phyloP scores from a whole-genome alignment of 2,329 filamentous ascomycete genomes.

The Talaromyces verruculosus region DNA sequence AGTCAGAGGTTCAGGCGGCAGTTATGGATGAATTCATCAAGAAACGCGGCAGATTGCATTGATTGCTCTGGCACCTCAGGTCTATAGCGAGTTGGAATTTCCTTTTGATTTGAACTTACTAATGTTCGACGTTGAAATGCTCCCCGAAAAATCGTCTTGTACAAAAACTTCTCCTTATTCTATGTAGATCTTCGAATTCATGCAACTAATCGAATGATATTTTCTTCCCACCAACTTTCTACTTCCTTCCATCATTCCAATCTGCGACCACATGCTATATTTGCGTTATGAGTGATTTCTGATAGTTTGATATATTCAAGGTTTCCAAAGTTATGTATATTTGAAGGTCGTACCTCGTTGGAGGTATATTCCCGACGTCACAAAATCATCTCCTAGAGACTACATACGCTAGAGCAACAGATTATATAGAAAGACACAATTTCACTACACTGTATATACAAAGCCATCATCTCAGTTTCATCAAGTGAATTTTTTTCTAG shows the following conservation, averaged over 20 bases:
- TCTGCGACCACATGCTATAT: not conserved
- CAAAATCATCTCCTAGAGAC: not conserved
- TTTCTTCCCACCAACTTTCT: too few species aligned
- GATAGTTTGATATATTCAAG: not conserved
- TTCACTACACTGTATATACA: not conserved
- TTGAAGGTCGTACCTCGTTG: not conserved
- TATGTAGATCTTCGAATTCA: not conserved
- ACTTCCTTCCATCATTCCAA: not conserved
- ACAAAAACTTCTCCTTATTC: not conserved
- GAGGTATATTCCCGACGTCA: not conserved
- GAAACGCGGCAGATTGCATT: not conserved
- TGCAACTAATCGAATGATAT: not conserved
- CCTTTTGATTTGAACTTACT: not conserved
- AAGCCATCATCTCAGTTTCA: not conserved
- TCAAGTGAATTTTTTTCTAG: not conserved
- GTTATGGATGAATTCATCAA: not conserved
- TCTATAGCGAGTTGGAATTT: not conserved
- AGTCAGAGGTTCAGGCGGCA: not conserved
- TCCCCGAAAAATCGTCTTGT: not conserved
- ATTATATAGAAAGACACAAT: not conserved
- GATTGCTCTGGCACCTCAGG: not conserved
- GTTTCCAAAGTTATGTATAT: not conserved
- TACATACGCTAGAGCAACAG: not conserved
- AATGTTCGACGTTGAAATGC: not conserved
- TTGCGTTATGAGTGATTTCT: not conserved